A percentile compares a stretch with the other conserved stretches of the same genome.
Evolutionary conservation across 2,329 filamentous ascomycete genomes (phyloP).

Genomic region (Neopestalotiopsis sp.): DNA sequence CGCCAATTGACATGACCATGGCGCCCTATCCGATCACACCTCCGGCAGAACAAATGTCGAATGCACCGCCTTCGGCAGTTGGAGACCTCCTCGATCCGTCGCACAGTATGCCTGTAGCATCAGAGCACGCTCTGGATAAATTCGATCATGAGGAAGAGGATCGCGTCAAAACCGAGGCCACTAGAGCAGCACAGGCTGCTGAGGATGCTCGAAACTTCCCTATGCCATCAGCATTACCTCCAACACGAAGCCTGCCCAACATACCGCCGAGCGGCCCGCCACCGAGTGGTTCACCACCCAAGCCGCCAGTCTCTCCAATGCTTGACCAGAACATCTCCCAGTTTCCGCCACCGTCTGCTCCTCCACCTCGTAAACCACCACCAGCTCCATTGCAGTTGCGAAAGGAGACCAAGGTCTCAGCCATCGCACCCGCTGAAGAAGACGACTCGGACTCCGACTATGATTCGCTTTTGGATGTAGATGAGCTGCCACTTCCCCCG

Average conservation of each 20-base stretch:
- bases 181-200: slow-evolving; percentile 51
- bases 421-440: slow-evolving; percentile 56
- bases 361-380: slow-evolving; percentile 78
- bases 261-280: slow-evolving; percentile 58
- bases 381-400: slow-evolving; percentile 83
- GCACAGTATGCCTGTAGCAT: slow-evolving; percentile 64
- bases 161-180: slow-evolving; percentile 48
- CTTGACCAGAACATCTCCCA: slow-evolving; percentile 52
- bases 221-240: slow-evolving; percentile 58
- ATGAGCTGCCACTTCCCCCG: slow-evolving; percentile 60
- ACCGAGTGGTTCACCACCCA: slow-evolving; percentile 58
- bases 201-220: slow-evolving; percentile 47
- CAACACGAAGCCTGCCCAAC: slow-evolving; percentile 61
- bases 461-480: slow-evolving; percentile 76
- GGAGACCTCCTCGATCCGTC: slow-evolving; percentile 60
- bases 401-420: slow-evolving; percentile 40
- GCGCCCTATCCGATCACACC: slow-evolving; percentile 71
- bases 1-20: slow-evolving; percentile 64
- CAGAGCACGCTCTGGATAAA: slow-evolving; percentile 63
- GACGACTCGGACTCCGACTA: slow-evolving; percentile 79
- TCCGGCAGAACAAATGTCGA: slow-evolving; percentile 56
- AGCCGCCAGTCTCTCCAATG: slow-evolving; percentile 46
- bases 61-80: slow-evolving; percentile 48
- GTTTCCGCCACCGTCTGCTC: slow-evolving; percentile 59
- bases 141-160: slow-evolving; percentile 63